These are phyloP conservation scores for Curvularia verruculosa DNA, from an alignment of 2,329 filamentous ascomycete genomes.

Conservation along the genomic window DNA sequence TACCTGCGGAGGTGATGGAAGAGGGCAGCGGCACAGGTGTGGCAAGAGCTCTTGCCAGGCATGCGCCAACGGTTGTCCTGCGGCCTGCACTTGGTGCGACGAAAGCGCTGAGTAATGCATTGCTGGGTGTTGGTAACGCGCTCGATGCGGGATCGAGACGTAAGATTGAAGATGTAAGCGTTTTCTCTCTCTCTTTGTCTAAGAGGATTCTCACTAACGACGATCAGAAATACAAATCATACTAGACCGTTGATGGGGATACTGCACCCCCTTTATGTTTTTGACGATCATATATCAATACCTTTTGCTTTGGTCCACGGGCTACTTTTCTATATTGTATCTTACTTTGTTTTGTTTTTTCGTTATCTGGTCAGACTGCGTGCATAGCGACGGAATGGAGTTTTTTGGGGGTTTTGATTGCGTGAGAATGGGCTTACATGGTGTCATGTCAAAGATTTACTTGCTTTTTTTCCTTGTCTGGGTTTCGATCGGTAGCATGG, in stretches of 20 bases:
- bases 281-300: not conserved
- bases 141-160: conserved; percentile 82
- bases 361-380: not conserved
- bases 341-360: not conserved
- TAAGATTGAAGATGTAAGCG: conserved; percentile 85
- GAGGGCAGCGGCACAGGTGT: conserved; percentile 80
- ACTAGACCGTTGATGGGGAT: conserved; percentile 4
- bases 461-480: not conserved
- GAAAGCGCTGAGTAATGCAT: conserved; percentile 84
- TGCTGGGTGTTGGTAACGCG: conserved; percentile 90
- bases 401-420: not conserved
- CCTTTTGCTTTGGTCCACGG: not conserved
- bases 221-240: conserved; percentile 17
- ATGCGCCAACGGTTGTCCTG: conserved; percentile 92
- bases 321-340: not conserved
- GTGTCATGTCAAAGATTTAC: not conserved
- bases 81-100: conserved; percentile 88
- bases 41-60: conserved; percentile 75
- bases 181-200: not conserved
- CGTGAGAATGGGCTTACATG: not conserved
- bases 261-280: not conserved
- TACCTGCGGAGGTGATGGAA: conserved; percentile 90
- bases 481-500: not conserved
- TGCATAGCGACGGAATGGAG: conserved; percentile 20
- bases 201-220: not conserved